Percentiles rank a stretch among this genome's conserved stretches.
phyloP scores from a whole-genome alignment of 306 rosid genomes.

The Dalbergia oliveri region DNA sequence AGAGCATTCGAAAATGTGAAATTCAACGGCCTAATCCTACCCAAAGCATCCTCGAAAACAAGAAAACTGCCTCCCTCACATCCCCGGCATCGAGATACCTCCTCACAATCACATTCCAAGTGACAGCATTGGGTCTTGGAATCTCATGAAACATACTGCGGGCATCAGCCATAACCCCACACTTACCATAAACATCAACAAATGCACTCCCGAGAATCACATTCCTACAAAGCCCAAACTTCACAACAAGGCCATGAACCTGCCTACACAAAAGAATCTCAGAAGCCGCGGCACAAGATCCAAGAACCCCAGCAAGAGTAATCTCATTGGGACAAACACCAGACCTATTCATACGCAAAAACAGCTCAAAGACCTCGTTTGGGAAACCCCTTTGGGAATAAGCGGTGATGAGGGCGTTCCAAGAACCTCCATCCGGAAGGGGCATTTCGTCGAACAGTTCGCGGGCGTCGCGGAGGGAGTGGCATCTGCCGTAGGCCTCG shows the following conservation, averaged over 20 bases:
- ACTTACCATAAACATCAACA: slow-evolving; percentile 78
- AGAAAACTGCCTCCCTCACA: slow-evolving; percentile 55
- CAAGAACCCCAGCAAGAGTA: slow-evolving; percentile 66
- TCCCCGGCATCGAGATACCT: slow-evolving; percentile 71
- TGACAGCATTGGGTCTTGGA: slow-evolving; percentile 62
- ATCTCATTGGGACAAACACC: slow-evolving; percentile 55
- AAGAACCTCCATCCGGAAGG: slow-evolving; percentile 70
- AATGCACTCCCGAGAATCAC: slow-evolving; percentile 72
- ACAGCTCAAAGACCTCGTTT: slow-evolving; percentile 49
- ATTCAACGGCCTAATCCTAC: slow-evolving; percentile 57
- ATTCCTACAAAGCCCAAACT: slow-evolving; percentile 63
- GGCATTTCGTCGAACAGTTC: slow-evolving; percentile 88
- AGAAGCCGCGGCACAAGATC: slow-evolving; percentile 59
- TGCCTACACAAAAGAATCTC: slow-evolving; percentile 56
- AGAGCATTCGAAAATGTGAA: slow-evolving; percentile 72
- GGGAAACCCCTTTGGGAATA: slow-evolving; percentile 52
- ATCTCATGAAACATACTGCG: slow-evolving; percentile 72
- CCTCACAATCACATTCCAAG: slow-evolving; percentile 85
- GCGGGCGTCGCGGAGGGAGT: slow-evolving; percentile 64
- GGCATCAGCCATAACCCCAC: slow-evolving; percentile 60
- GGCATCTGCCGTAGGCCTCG: slow-evolving; percentile 69
- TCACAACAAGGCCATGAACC: slow-evolving; percentile 60
- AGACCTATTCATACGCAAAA: slow-evolving; percentile 52
- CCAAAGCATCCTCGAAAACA: slow-evolving; percentile 67
- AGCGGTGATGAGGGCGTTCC: slow-evolving; percentile 73